Conservation (phyloP, 352 stramenopile genomes). For the Phytophthora cactorum region DNA sequence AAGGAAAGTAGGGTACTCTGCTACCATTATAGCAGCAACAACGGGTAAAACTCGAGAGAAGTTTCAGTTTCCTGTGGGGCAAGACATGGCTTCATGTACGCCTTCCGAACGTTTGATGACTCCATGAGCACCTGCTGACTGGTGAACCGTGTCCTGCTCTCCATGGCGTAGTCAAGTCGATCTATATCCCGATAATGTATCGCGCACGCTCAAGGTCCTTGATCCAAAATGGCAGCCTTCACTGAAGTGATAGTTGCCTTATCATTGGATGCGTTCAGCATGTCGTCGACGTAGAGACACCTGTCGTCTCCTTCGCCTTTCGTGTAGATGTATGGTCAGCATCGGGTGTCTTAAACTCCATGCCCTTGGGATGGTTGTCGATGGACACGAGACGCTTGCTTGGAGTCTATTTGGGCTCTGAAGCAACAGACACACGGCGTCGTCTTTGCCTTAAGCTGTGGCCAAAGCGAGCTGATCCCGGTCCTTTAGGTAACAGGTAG, state of each 20-base stretch:
- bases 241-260: not conserved
- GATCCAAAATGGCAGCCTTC: not conserved
- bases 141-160: not conserved
- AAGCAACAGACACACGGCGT: not conserved
- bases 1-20: no score
- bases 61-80: slow-evolving; percentile 5
- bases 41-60: no score
- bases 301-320: slow-evolving; percentile 8
- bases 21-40: no score
- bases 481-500: not conserved
- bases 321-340: slow-evolving; percentile 24
- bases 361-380: slow-evolving; percentile 16
- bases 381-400: slow-evolving; percentile 23
- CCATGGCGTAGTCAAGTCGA: slow-evolving; percentile 23
- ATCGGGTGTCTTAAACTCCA: not conserved
- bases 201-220: slow-evolving; percentile 21
- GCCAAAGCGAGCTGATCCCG: not conserved
- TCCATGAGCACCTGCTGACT: slow-evolving; percentile 9
- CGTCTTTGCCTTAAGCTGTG: not conserved
- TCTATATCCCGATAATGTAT: slow-evolving; percentile 17
- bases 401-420: not conserved
- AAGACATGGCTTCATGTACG: slow-evolving; percentile 17
- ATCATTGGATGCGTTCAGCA: slow-evolving; percentile 6
- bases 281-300: slow-evolving; percentile 26
- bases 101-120: slow-evolving; percentile 18